Evolutionary conservation across 495 filamentous ascomycete genomes (phyloP).

Genomic region (Podospora pseudocomata): DNA sequence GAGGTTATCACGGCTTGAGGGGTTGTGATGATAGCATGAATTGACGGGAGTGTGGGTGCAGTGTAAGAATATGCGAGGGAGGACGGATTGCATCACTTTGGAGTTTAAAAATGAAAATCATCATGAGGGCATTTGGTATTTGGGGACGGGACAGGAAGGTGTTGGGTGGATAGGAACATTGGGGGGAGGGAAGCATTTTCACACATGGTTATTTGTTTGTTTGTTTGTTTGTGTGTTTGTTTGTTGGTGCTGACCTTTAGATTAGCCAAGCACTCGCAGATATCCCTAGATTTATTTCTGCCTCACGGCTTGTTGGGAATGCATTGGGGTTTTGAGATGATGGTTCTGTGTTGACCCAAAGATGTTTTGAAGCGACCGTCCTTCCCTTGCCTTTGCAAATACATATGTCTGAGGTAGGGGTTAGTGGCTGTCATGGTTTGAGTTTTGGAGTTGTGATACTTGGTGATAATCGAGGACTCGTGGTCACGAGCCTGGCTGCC

Average conservation of each 20-base stretch:
- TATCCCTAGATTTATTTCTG: background rate
- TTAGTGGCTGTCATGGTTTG: too few relatives aligned
- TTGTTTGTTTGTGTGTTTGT: too few relatives aligned
- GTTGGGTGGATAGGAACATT: background rate
- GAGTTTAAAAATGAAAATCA: background rate
- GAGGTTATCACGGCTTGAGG: background rate
- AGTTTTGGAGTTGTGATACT: too few relatives aligned
- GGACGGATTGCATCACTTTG: background rate
- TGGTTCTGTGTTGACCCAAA: too few relatives aligned
- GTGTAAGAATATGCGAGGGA: background rate
- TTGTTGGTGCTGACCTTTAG: background rate
- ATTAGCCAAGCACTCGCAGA: background rate
- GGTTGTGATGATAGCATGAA: background rate
- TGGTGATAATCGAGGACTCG: too few relatives aligned
- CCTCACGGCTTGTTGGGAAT: background rate
- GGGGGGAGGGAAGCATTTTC: background rate
- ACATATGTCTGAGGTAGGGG: too few relatives aligned
- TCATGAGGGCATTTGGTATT: background rate
- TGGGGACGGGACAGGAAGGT: background rate
- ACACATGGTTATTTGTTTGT: background rate
- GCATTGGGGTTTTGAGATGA: background rate
- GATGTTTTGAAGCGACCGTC: too few relatives aligned
- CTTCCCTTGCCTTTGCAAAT: too few relatives aligned
- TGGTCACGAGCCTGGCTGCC: background rate
- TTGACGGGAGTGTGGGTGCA: background rate